Conservation (phyloP, 768 basidiomycete species). For the Leccinum olivaceopallidum region DNA sequence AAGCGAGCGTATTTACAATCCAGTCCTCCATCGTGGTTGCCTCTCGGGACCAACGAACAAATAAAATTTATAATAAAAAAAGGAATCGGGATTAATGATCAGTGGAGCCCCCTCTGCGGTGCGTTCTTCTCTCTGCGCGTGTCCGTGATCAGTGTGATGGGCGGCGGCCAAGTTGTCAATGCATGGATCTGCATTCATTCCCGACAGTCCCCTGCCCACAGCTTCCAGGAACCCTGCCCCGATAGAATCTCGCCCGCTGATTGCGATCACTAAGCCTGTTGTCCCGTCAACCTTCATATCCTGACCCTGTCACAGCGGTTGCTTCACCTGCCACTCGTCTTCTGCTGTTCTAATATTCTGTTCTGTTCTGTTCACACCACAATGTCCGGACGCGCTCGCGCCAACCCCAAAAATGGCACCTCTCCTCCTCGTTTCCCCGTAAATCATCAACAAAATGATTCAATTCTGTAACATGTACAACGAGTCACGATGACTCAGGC, state of each 20-base stretch:
- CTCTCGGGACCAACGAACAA: slow-evolving; percentile 9
- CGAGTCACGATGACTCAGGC: slow-evolving; percentile 28
- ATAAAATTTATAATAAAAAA: not conserved
- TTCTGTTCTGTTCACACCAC: slow-evolving; percentile 42
- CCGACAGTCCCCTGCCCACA: slow-evolving; percentile 25
- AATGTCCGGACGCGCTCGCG: slow-evolving; percentile 37
- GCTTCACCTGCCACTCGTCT: slow-evolving; percentile 10
- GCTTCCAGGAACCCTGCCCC: slow-evolving; percentile 32
- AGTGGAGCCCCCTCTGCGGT: not conserved
- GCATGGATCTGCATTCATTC: slow-evolving; percentile 38
- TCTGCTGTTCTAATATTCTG: slow-evolving; percentile 26
- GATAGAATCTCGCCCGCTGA: slow-evolving; percentile 27
- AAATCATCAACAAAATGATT: slow-evolving; percentile 17
- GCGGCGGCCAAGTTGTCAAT: not conserved
- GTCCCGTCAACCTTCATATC: slow-evolving; percentile 15
- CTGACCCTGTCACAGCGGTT: slow-evolving; percentile 19
- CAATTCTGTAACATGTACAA: slow-evolving; percentile 20
- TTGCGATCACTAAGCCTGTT: slow-evolving; percentile 23
- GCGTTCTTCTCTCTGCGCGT: not conserved
- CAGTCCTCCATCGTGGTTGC: slow-evolving; percentile 31
- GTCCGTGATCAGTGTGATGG: slow-evolving; percentile 10
- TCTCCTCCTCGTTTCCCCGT: slow-evolving; percentile 32
- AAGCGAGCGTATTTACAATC: slow-evolving; percentile 41
- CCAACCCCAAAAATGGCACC: slow-evolving; percentile 29
- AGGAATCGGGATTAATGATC: not conserved